Evolutionary conservation across 176 grass and related monocot genomes (phyloP).

Genomic region (Musa troglodytarum): DNA sequence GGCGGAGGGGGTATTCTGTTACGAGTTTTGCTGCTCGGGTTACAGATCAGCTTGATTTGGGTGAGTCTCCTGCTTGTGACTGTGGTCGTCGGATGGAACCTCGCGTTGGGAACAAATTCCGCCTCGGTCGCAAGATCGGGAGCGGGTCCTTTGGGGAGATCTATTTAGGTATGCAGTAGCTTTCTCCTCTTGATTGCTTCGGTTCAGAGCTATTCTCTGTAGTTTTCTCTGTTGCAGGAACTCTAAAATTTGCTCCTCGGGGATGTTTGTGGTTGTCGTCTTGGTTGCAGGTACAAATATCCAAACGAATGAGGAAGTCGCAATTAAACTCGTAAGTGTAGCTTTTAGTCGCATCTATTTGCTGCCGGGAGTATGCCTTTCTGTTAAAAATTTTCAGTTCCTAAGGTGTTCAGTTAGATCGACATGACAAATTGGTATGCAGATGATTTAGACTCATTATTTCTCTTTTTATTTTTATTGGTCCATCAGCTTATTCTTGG

Average conservation of each 20-base stretch:
- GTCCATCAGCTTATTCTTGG: background rate
- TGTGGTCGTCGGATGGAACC: constrained; percentile 36
- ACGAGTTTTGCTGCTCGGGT: background rate
- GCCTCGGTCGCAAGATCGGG: constrained; percentile 55
- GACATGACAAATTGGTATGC: background rate
- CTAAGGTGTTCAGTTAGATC: background rate
- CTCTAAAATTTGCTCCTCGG: background rate
- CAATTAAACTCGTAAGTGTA: constrained; percentile 68
- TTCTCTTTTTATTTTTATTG: background rate
- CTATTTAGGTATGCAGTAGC: constrained; percentile 31
- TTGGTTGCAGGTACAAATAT: constrained; percentile 57
- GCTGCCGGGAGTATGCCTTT: background rate
- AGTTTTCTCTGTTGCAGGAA: background rate
- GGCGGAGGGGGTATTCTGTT: background rate
- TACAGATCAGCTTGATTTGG: background rate
- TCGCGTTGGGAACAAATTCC: constrained; percentile 57
- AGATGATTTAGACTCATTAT: background rate
- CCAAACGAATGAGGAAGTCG: constrained; percentile 77
- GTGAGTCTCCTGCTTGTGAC: background rate
- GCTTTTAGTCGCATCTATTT: background rate
- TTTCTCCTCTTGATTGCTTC: background rate
- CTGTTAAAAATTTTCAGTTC: background rate
- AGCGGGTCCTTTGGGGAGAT: constrained; percentile 66
- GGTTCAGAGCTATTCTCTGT: background rate
- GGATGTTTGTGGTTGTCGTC: constrained; percentile 1